Evolutionary conservation across 129 eudicot species (phyloP).

Genomic region (Chrysanthemum makinoi): DNA sequence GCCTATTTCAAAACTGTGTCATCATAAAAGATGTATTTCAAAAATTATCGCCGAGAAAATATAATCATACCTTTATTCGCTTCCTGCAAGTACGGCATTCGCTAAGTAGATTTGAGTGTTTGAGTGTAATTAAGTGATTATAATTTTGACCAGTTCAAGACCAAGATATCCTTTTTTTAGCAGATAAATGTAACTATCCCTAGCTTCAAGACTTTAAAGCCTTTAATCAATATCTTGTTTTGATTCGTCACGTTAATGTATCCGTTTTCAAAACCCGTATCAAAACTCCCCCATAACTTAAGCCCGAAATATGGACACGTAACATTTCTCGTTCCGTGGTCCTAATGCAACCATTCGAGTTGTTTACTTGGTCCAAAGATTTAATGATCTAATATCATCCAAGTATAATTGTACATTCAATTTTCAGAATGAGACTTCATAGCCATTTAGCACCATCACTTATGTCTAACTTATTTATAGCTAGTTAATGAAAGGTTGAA

Average conservation of each 20-base stretch:
- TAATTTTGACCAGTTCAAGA: not conserved
- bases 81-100: no score
- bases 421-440: conserved; percentile 14
- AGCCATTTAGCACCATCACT: conserved; percentile 8
- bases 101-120: not conserved
- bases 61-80: no score
- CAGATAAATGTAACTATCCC: no score
- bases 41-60: no score
- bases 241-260: no score
- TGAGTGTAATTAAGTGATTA: not conserved
- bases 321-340: conserved; percentile 9
- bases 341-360: conserved; percentile 5
- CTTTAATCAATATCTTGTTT: no score
- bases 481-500: conserved; percentile 4
- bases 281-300: not conserved
- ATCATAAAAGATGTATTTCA: no score
- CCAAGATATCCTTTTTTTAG: not conserved
- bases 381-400: conserved; percentile 5
- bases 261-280: not conserved
- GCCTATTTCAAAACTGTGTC: no score
- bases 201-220: no score
- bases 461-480: not conserved
- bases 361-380: conserved; percentile 8
- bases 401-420: not conserved
- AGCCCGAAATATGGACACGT: not conserved